Conservation (phyloP, 140 eudicot genomes). For the Stevia rebaudiana region DNA sequence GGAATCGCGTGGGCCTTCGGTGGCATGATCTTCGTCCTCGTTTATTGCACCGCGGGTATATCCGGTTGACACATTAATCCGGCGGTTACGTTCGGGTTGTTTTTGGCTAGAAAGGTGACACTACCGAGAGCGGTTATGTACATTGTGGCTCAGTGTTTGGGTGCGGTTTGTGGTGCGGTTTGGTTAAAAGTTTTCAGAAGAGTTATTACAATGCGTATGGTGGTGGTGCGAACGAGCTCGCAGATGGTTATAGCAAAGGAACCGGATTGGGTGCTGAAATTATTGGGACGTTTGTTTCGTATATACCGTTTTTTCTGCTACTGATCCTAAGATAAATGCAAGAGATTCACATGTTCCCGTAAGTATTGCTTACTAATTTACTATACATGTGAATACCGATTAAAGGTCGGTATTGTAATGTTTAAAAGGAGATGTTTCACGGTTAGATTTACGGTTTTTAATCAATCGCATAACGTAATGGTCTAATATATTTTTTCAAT, state of each 20-base stretch:
- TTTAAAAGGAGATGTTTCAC: no score
- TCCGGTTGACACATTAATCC: conserved; percentile 56
- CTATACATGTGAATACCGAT: no score
- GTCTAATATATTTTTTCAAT: no score
- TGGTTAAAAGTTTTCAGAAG: conserved; percentile 47
- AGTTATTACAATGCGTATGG: conserved; percentile 29
- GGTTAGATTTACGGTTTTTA: no score
- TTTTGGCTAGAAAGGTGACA: conserved; percentile 38
- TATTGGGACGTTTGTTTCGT: conserved; percentile 66
- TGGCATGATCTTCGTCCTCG: conserved; percentile 48
- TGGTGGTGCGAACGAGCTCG: conserved; percentile 48
- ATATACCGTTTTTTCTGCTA: conserved; percentile 57
- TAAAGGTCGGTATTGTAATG: no score
- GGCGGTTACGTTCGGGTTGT: conserved; percentile 44
- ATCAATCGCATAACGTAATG: no score
- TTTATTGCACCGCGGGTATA: conserved; percentile 51
- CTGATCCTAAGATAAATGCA: conserved; percentile 47
- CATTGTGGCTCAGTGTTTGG: conserved; percentile 48
- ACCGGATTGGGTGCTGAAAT: conserved; percentile 53
- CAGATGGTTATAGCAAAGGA: conserved; percentile 41
- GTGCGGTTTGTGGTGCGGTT: conserved; percentile 50
- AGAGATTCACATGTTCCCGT: conserved; percentile 60
- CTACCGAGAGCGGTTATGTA: conserved; percentile 35
- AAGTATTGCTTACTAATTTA: conserved; percentile 29
- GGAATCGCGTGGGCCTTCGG: conserved; percentile 59